These are phyloP conservation scores for Jamesozyma gamospora DNA, from an alignment of 805 yeast species.

Conservation along the genomic window DNA sequence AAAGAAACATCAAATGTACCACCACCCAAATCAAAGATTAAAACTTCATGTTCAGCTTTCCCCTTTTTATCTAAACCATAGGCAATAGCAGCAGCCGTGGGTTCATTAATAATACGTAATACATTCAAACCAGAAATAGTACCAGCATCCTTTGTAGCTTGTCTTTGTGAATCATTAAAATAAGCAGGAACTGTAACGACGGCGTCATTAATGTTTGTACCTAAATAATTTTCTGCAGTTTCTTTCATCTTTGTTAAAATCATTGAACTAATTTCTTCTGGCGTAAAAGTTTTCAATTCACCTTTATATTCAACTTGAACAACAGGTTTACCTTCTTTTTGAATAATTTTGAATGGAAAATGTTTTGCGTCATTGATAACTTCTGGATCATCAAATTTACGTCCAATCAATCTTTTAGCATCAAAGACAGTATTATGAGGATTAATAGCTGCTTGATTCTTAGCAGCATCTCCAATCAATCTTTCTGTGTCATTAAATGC, in stretches of 20 bases:
- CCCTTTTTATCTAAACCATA: constrained; percentile 77
- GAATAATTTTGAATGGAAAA: constrained; percentile 71
- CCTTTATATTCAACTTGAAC: constrained; percentile 73
- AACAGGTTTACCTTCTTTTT: constrained; percentile 66
- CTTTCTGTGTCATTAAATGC: constrained; percentile 78
- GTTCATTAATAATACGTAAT: constrained; percentile 70
- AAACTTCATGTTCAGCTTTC: constrained; percentile 73
- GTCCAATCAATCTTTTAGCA: constrained; percentile 87
- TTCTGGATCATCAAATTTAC: constrained; percentile 67
- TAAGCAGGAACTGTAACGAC: constrained; percentile 87
- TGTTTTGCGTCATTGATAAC: constrained; percentile 73
- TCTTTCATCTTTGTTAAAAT: constrained; percentile 79
- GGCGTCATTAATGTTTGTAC: constrained; percentile 63
- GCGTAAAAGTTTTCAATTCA: constrained; percentile 77
- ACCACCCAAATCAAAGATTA: constrained; percentile 92
- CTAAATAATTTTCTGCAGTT: constrained; percentile 80
- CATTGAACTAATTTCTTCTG: constrained; percentile 92
- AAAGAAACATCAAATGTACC: constrained; percentile 95
- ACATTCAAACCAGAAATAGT: constrained; percentile 89
- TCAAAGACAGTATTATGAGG: constrained; percentile 83
- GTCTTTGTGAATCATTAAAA: constrained; percentile 96
- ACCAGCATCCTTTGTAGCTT: constrained; percentile 95
- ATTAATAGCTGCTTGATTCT: constrained; percentile 92
- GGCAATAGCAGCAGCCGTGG: constrained; percentile 94
- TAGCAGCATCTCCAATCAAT: constrained; percentile 81